phyloP scores from a whole-genome alignment of 169 alveolate species.

The Theileria luwenshuni region DNA sequence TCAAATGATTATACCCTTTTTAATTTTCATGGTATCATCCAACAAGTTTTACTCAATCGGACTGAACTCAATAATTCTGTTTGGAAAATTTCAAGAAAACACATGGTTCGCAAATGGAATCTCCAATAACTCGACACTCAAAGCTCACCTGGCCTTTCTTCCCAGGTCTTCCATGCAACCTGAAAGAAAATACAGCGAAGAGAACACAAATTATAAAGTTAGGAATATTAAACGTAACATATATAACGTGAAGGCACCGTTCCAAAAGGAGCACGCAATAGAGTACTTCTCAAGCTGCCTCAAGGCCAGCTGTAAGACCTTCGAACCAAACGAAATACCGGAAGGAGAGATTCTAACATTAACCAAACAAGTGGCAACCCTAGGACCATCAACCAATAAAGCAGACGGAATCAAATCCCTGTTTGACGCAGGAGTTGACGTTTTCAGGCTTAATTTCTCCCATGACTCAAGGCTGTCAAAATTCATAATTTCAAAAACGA shows the following conservation, averaged over 20 bases:
- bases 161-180: conserved; percentile 59
- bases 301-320: conserved; percentile 43
- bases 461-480: conserved; percentile 76
- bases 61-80: background rate
- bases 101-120: background rate
- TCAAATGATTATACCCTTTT: conserved; percentile 7
- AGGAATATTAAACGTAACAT: conserved; percentile 55
- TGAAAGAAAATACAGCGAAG: conserved; percentile 52
- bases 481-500: conserved; percentile 45
- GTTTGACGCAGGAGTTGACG: conserved; percentile 78
- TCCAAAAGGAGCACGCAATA: conserved; percentile 49
- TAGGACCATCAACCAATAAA: conserved; percentile 79
- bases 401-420: conserved; percentile 67
- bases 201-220: conserved; percentile 51
- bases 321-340: conserved; percentile 52
- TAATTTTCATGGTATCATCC: background rate
- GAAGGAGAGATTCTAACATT: conserved; percentile 50
- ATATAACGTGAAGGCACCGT: conserved; percentile 58
- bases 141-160: conserved; percentile 22
- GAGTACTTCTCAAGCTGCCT: conserved; percentile 44
- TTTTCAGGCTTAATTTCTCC: conserved; percentile 79
- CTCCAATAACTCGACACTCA: background rate
- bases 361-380: conserved; percentile 79
- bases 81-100: background rate
- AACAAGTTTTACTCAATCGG: background rate